These are phyloP conservation scores for Xylaria curta DNA, from an alignment of 495 filamentous ascomycete species.

Conservation along the genomic window DNA sequence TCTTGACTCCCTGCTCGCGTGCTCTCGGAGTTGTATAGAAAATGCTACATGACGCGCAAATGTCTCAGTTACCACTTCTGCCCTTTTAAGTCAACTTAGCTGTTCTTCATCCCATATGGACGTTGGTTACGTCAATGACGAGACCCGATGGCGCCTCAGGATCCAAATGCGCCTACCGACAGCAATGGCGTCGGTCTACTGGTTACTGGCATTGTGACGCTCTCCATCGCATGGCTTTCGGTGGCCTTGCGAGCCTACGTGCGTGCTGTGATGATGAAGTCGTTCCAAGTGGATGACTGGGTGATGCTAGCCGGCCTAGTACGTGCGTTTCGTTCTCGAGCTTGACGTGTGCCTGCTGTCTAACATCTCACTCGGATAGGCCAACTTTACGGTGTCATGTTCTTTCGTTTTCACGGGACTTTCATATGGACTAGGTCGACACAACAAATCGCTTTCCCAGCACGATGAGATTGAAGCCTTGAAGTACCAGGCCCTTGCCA, in stretches of 20 bases:
- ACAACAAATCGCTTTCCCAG: slow-evolving; percentile 43
- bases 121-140: slow-evolving; percentile 31
- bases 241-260: slow-evolving; percentile 46
- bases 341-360: background rate
- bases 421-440: slow-evolving; percentile 43
- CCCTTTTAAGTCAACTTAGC: background rate
- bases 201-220: slow-evolving; percentile 37
- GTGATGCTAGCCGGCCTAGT: slow-evolving; percentile 50
- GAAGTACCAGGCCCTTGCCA: slow-evolving; percentile 49
- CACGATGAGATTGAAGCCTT: slow-evolving; percentile 43
- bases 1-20: slow-evolving; percentile 4
- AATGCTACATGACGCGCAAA: slow-evolving; percentile 1
- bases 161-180: slow-evolving; percentile 40
- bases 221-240: slow-evolving; percentile 43
- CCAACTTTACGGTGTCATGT: slow-evolving; percentile 45
- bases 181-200: slow-evolving; percentile 47
- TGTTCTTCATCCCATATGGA: slow-evolving; percentile 27
- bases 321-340: slow-evolving; percentile 15
- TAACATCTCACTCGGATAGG: slow-evolving; percentile 27
- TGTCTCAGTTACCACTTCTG: background rate
- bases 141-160: slow-evolving; percentile 41
- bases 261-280: slow-evolving; percentile 44
- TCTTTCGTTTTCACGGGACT: slow-evolving; percentile 43
- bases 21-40: slow-evolving; percentile 13
- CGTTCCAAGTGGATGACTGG: slow-evolving; percentile 51